phyloP scores from a whole-genome alignment of 2,329 filamentous ascomycete genomes.

The Calonectria naviculata region DNA sequence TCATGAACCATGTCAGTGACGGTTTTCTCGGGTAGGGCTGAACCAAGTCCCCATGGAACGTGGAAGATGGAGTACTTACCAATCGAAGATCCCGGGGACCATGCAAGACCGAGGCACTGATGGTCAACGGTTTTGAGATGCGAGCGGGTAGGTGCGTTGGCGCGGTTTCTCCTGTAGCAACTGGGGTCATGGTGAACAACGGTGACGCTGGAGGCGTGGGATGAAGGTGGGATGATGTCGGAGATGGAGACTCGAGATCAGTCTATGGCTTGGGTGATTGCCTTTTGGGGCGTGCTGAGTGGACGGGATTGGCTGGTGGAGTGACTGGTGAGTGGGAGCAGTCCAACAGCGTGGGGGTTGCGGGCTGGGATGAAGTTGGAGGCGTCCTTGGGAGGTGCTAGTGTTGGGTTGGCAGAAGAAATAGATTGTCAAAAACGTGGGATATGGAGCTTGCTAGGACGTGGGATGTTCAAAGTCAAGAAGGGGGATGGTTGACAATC shows the following conservation, averaged over 20 bases:
- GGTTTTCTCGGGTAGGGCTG: constrained; percentile 37
- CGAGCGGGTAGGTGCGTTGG: constrained; percentile 57
- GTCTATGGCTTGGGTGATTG: constrained; percentile 45
- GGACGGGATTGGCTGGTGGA: constrained; percentile 43
- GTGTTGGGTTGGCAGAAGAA: constrained; percentile 28
- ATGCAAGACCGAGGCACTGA: constrained; percentile 68
- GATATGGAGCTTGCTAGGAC: constrained; percentile 25
- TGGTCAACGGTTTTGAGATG: constrained; percentile 53
- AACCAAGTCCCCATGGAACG: constrained; percentile 15
- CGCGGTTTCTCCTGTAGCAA: constrained; percentile 56
- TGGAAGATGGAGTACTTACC: constrained; percentile 52
- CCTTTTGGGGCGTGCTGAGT: constrained; percentile 42
- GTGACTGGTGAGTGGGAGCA: constrained; percentile 39
- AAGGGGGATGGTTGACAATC: constrained; percentile 15
- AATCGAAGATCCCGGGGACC: constrained; percentile 67
- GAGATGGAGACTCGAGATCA: constrained; percentile 38
- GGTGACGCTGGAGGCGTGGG: constrained; percentile 62
- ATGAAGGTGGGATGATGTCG: constrained; percentile 63
- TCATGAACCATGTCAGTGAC: constrained; percentile 24
- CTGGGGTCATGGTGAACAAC: constrained; percentile 58
- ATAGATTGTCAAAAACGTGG: constrained; percentile 21
- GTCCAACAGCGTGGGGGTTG: constrained; percentile 40
- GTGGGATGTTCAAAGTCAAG: constrained; percentile 28
- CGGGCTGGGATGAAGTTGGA: constrained; percentile 37
- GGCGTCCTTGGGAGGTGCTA: constrained; percentile 32